Evolutionary conservation across 495 filamentous ascomycete species (phyloP), one percentile per base, ranked within the genome.

Genomic region (Aspergillus indologenus): DNA sequence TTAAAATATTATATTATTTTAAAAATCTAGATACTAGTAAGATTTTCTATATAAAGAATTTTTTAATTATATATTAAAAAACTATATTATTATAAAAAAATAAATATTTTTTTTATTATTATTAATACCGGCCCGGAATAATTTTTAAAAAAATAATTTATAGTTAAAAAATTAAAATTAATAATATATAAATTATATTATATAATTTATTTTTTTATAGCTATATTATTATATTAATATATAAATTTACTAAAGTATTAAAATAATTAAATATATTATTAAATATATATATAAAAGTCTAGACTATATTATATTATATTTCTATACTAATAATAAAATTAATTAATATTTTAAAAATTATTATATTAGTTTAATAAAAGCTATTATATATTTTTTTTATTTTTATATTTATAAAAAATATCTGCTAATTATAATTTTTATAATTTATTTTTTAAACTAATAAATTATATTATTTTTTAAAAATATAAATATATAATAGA

Each of bases 201-300:
- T 29, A 29, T 29, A 29, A 29, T 29, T 9, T 29, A 29, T 29
- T 21, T 47, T 14, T 14, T 45, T 22, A 47, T n/a, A 23, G 34
- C 24, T 48, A 46, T 47, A 26, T 19, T 47, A 47, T 26, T 23
- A 29, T 43, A 46, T 22, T 46, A 46, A 44, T 24, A 56, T 15
- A n/a, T 29, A 29, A 9, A 29, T 29, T 9, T 29, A 29, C 9
- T 29, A 9, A 4, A 29, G 26, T 29, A 29, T 55, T 55, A 45
- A 43, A 45, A 20, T 19, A 43, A 45, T 17, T 40, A 44, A 44
- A 44, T 11, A 24, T 17, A 40, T 46, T 23, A 56, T 6, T 46
- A 56, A 47, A 23, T 56, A 22, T 44, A 17, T 42, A 19, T 18
- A 54, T 42, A 54, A 29, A 9, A 29, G 26, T 29, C 26, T 29